Evolutionary conservation across 169 alveolate genomes (phyloP), one percentile per base, ranked within the genome.

Genomic region (Plasmodium gaboni): DNA sequence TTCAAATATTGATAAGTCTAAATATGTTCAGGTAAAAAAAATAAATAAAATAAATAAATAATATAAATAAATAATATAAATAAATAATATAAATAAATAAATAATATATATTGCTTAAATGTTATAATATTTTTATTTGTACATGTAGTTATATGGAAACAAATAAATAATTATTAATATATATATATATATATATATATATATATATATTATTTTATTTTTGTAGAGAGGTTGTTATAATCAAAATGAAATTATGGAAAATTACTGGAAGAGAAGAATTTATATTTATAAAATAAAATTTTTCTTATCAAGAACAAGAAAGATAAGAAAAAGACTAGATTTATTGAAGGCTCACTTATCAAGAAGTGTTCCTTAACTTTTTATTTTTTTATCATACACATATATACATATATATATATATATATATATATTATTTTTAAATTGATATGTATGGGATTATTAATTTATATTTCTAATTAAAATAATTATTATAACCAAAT

Each of bases 241-340:
- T 55, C 89, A 78, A 46, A 65, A 78, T 78, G 89, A 78, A 50
- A 78, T 78, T 26, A 65, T 78, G 65, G 69, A 64, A 59, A 78
- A 78, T 59, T 78, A 78, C 24, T 78, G 89, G 89, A 78, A 78
- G 19, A 78, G 89, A 48, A 26, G 89, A 65, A 69, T 78, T 64
- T 78, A 78, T 38, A 78, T 78, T 64, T 78, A 78, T 57, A 78
- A 78, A 32, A 51, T 78, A 65, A 78, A 78, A 60, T 78, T 78
- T 22, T 78, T 78, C 67, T 70, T 78, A 26, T 78, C 89, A 48
- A 78, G 89, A 65, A 78, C 89, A 15, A 53, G 89, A 32, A 67
- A 60, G 55, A 64, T 78, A 15, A 22, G 89, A 57, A 67, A 70
- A 53, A 67, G 89, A 65, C 50, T 78, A 64, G 89, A 78, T 59